Conservation (phyloP, 2,329 filamentous ascomycete species). For the Ilyonectria sp. region DNA sequence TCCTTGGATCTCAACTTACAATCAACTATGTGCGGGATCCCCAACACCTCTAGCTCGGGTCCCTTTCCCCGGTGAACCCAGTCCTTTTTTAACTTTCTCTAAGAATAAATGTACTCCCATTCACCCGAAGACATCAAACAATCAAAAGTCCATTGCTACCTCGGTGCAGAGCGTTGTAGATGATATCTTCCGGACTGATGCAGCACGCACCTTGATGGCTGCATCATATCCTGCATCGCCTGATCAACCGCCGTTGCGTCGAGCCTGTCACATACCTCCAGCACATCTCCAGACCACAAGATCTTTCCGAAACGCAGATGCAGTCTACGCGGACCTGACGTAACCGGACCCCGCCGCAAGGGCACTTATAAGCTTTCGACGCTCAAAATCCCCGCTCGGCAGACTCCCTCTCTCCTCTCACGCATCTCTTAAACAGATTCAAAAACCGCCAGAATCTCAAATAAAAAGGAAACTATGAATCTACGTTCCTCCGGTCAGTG, state of each 20-base stretch:
- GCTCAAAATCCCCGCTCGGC: slow-evolving; percentile 10
- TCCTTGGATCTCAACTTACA: neutral
- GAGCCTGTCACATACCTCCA: slow-evolving; percentile 19
- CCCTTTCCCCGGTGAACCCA: neutral
- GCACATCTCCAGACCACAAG: slow-evolving; percentile 17
- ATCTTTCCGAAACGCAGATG: slow-evolving; percentile 17
- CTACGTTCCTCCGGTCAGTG: slow-evolving; percentile 27
- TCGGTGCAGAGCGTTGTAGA: neutral
- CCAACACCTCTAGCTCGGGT: neutral
- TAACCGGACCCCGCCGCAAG: slow-evolving; percentile 23
- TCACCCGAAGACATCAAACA: neutral
- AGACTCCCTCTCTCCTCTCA: slow-evolving; percentile 1
- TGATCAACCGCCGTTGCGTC: slow-evolving; percentile 34
- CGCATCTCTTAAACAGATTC: neutral
- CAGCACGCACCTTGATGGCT: slow-evolving; percentile 35
- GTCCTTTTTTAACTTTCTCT: neutral
- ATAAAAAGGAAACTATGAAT: neutral
- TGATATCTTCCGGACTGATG: neutral
- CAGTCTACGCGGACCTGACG: slow-evolving; percentile 23
- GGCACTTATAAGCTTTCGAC: slow-evolving; percentile 29
- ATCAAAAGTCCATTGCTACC: neutral
- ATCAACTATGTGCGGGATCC: neutral
- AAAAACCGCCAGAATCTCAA: neutral
- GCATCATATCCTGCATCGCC: slow-evolving; percentile 27
- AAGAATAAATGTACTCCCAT: neutral